Percentiles rank a stretch among this genome's conserved stretches.
Conservation (phyloP, 2,329 filamentous ascomycete species). For the Monosporascus sp. region DNA sequence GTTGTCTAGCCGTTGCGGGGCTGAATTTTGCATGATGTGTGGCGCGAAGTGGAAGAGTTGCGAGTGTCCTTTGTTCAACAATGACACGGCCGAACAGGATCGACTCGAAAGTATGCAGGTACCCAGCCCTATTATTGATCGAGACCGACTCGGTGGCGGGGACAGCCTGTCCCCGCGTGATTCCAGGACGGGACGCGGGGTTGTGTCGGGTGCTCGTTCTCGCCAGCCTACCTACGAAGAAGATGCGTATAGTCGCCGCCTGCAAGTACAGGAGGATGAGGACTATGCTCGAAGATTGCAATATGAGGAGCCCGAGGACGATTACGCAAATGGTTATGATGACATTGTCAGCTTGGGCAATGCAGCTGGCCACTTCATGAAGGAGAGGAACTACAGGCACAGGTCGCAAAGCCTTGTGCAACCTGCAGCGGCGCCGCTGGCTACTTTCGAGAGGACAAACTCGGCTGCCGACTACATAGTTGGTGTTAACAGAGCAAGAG, state of each 20-base stretch:
- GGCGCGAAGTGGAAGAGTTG: slow-evolving; percentile 78
- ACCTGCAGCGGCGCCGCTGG: slow-evolving; percentile 17
- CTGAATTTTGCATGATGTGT: slow-evolving; percentile 84
- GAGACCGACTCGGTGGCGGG: slow-evolving; percentile 26
- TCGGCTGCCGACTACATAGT: slow-evolving; percentile 37
- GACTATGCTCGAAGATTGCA: slow-evolving; percentile 32
- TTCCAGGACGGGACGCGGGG: slow-evolving; percentile 20
- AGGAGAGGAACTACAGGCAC: slow-evolving; percentile 47
- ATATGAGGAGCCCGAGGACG: slow-evolving; percentile 31
- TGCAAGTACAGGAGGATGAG: slow-evolving; percentile 43
- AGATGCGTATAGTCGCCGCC: slow-evolving; percentile 37
- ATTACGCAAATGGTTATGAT: slow-evolving; percentile 30
- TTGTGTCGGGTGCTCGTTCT: slow-evolving; percentile 17
- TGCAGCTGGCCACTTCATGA: slow-evolving; percentile 52
- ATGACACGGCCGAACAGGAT: slow-evolving; percentile 49
- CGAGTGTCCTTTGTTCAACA: slow-evolving; percentile 75
- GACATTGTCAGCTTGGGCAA: slow-evolving; percentile 43
- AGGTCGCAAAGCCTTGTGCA: slow-evolving; percentile 32
- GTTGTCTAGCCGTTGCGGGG: slow-evolving; percentile 58
- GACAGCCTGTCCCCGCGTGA: slow-evolving; percentile 20
- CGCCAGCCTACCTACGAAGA: slow-evolving; percentile 39
- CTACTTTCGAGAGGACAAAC: slow-evolving; percentile 30
- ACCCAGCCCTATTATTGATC: slow-evolving; percentile 31
- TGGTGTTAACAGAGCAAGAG: slow-evolving; percentile 38
- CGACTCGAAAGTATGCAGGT: slow-evolving; percentile 47